Percentiles rank a stretch among this genome's conserved stretches.
These are phyloP conservation scores for Hypoxylon crocopeplum DNA, from an alignment of 495 filamentous ascomycete species.

Conservation along the genomic window DNA sequence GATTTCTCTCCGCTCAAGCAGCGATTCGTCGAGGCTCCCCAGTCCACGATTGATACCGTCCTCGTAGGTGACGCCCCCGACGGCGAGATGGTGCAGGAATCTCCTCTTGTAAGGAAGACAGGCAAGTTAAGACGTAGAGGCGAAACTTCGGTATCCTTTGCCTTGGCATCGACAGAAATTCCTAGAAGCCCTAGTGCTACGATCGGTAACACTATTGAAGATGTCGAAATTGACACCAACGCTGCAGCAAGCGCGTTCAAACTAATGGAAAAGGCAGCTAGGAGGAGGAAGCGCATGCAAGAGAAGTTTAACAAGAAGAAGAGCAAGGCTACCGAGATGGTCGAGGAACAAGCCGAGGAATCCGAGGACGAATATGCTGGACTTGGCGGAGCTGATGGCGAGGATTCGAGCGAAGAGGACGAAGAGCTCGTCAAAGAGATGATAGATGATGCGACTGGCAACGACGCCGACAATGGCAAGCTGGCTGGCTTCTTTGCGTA, in stretches of 20 bases:
- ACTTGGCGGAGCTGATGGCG: conserved; percentile 87
- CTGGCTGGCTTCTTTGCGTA: conserved; percentile 90
- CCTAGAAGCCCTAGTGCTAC: conserved; percentile 22
- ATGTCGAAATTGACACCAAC: conserved; percentile 2
- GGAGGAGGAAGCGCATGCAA: conserved; percentile 57
- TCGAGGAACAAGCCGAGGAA: conserved; percentile 94
- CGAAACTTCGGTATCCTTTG: conserved; percentile 35
- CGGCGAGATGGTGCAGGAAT: conserved; percentile 53
- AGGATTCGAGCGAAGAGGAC: conserved; percentile 78
- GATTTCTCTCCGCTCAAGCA: conserved; percentile 59
- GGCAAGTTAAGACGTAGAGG: conserved; percentile 63
- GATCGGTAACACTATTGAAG: conserved; percentile 51
- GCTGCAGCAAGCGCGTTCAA: conserved; percentile 62
- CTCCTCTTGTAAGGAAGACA: conserved; percentile 65
- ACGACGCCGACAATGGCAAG: conserved; percentile 77
- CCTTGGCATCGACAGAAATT: conserved; percentile 3
- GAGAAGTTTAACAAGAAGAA: conserved; percentile 80
- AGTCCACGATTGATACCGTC: conserved; percentile 75
- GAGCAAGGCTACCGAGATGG: conserved; percentile 84
- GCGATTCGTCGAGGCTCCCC: conserved; percentile 67
- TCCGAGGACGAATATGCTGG: conserved; percentile 99
- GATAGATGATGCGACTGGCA: conserved; percentile 79
- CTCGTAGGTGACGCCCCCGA: conserved; percentile 53
- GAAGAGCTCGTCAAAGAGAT: conserved; percentile 74
- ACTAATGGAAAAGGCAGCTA: conserved; percentile 75